Evolutionary conservation across 2,329 filamentous ascomycete species (phyloP), one percentile per base, ranked within the genome.

Genomic region (Aspergillus vadensis): DNA sequence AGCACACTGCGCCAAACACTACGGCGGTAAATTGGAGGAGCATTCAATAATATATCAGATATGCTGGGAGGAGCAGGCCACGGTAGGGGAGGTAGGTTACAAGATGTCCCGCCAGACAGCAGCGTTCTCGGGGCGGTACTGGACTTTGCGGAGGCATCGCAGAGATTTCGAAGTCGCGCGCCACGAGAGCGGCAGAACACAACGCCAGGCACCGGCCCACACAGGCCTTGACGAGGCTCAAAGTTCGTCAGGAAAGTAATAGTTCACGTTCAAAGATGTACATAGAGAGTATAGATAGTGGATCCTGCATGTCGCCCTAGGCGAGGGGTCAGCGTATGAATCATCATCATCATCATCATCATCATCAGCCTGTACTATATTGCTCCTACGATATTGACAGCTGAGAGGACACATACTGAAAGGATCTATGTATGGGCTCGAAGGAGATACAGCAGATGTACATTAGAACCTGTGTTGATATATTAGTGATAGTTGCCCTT

Each of bases 11-110:
- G 59, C 17, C 25, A 43, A 10, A 21, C 2, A 17, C 21, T 27
- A 12, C 10, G 21, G 47, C 12, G 14, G n/a, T 59, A 69, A 44
- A 60, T 66, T 27, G 64, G 66, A 30, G 62, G 62, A 38, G 64
- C 61, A 54, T 63, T 70, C 32, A 62, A 65, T n/a, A 61, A 62
- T 53, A 59, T 68, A n/a, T 60, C 66, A 61, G 59, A 27, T 44
- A 62, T 70, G 54, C 62, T 70, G 44, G 66, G 66, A 61, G 64
- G 67, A 55, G 25, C 63, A 60, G 30, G 4, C 30, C 10, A 32
- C 10, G 55, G 55, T 58, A 27, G 55, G 55, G 58, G 36, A 57
- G 53, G 50, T 63, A 63, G 9, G 1, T 5, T 10, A 49, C 5
- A 19, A 21, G 15, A 12, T 27, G 14, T 19, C 47, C 12, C 23